These are phyloP conservation scores for Nicotiana benthamiana DNA, from an alignment of 257 asterid genomes.

Conservation along the genomic window DNA sequence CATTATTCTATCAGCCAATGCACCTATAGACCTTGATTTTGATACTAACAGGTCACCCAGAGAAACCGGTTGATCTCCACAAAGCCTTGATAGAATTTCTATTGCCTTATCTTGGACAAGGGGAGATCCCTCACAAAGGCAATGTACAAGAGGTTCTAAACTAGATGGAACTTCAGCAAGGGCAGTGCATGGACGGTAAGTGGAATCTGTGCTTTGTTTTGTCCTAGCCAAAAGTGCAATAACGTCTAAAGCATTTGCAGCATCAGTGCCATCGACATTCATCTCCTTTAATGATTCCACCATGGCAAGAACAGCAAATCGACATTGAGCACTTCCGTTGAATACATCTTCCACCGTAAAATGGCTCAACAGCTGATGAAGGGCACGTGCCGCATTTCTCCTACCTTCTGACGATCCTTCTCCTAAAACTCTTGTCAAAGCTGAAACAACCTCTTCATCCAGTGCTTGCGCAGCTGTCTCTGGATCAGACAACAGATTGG, in stretches of 20 bases:
- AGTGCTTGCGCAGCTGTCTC: conserved; percentile 72
- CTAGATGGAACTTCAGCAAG: conserved; percentile 59
- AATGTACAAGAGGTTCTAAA: conserved; percentile 52
- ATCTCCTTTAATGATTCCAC: conserved; percentile 59
- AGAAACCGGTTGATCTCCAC: conserved; percentile 50
- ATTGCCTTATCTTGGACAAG: conserved; percentile 59
- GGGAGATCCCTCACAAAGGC: conserved; percentile 63
- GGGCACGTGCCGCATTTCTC: conserved; percentile 69
- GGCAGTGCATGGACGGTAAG: conserved; percentile 35
- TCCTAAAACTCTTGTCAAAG: conserved; percentile 60
- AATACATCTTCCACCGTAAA: conserved; percentile 63
- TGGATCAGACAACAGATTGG: conserved; percentile 59
- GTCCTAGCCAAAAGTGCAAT: conserved; percentile 45
- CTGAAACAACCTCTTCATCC: conserved; percentile 70
- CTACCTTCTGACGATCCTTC: conserved; percentile 75
- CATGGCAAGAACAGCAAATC: conserved; percentile 51
- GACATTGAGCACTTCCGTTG: conserved; percentile 49
- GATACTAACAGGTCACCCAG: conserved; percentile 45
- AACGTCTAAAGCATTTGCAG: conserved; percentile 50
- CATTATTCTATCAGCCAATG: conserved; percentile 59
- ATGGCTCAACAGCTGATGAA: conserved; percentile 59
- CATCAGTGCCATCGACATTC: conserved; percentile 52
- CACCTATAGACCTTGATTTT: conserved; percentile 43
- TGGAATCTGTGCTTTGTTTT: conserved; percentile 41
- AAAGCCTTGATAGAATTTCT: conserved; percentile 61